phyloP scores from a whole-genome alignment of 2,329 filamentous ascomycete species.

The Ceratocystis huliohia region DNA sequence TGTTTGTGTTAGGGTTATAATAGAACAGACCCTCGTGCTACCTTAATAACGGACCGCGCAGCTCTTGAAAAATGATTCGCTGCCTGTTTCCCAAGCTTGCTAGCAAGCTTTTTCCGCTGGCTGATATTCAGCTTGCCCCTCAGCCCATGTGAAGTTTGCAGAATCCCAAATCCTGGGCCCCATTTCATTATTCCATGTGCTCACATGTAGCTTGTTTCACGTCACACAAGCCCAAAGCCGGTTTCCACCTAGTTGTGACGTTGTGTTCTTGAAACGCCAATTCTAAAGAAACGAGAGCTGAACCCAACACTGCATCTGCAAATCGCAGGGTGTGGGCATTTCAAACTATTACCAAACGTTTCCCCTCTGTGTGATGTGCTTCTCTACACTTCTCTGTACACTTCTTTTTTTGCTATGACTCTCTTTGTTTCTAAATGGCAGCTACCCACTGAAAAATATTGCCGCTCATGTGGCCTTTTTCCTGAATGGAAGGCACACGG shows the following conservation, averaged over 20 bases:
- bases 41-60: no score
- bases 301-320: neutral
- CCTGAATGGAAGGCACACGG: neutral
- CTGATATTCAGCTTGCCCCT: neutral
- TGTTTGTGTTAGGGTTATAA: no score
- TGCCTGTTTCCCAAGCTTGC: neutral
- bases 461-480: neutral
- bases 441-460: neutral
- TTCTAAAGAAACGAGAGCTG: neutral
- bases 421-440: neutral
- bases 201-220: neutral
- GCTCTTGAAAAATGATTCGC: neutral
- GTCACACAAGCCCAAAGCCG: neutral
- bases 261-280: neutral
- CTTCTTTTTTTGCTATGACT: neutral
- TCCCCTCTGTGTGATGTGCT: neutral
- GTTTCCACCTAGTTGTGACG: neutral
- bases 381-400: neutral
- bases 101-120: neutral
- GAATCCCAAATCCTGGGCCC: neutral
- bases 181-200: neutral
- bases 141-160: neutral
- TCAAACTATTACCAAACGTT: slow-evolving; percentile 4
- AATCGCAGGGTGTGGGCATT: neutral
- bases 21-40: no score